Percentiles rank a stretch among this genome's conserved stretches.
Conservation (phyloP, 768 basidiomycete species). For the Tulasnella sp. region DNA sequence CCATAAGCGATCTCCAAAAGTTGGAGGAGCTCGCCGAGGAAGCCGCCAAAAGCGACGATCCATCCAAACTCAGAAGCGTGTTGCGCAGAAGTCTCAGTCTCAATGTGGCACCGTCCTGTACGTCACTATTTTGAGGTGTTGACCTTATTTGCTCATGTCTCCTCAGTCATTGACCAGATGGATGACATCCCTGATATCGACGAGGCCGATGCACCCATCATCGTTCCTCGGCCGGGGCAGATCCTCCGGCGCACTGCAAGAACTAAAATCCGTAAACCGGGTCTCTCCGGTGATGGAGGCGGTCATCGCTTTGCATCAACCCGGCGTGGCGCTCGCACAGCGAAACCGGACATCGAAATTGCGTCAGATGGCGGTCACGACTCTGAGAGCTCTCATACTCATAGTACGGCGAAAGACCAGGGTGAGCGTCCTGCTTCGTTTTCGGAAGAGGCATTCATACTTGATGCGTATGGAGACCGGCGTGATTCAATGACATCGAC, state of each 20-base stretch:
- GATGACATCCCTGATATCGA: slow-evolving; percentile 59
- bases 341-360: slow-evolving; percentile 14
- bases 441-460: slow-evolving; percentile 70
- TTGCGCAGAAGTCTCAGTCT: slow-evolving; percentile 79
- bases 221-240: slow-evolving; percentile 71
- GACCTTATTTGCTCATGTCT: background rate
- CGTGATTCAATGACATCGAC: slow-evolving; percentile 19
- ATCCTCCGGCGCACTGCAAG: slow-evolving; percentile 85
- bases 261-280: slow-evolving; percentile 88
- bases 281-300: slow-evolving; percentile 58
- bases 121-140: slow-evolving; percentile 27
- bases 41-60: slow-evolving; percentile 70
- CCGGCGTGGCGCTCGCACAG: slow-evolving; percentile 26
- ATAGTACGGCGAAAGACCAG: background rate
- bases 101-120: slow-evolving; percentile 75
- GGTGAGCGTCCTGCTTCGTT: slow-evolving; percentile 53
- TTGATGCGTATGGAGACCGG: slow-evolving; percentile 58
- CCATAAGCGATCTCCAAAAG: slow-evolving; percentile 86
- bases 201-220: slow-evolving; percentile 82
- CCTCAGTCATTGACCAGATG: slow-evolving; percentile 51
- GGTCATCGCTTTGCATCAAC: slow-evolving; percentile 64
- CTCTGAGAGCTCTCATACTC: slow-evolving; percentile 25
- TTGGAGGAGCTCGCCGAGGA: slow-evolving; percentile 89
- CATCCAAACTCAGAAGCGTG: slow-evolving; percentile 61
- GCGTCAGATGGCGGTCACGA: slow-evolving; percentile 9